Percentiles rank a stretch among this genome's conserved stretches.
Conservation (phyloP, 495 filamentous ascomycete species). For the Penicillium nucicola region DNA sequence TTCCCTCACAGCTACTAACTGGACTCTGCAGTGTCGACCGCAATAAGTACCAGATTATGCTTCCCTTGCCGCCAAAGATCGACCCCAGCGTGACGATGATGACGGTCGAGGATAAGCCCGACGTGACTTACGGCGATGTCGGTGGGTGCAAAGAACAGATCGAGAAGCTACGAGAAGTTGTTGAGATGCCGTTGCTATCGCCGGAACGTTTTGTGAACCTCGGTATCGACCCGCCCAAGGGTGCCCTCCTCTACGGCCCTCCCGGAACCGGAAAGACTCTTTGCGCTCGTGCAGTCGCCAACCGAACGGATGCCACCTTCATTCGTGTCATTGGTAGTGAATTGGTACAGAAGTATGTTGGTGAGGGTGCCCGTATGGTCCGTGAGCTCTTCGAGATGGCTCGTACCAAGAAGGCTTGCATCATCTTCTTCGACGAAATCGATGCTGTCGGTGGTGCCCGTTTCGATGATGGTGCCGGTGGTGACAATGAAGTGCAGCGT, state of each 20-base stretch:
- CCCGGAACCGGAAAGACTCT: conserved; percentile 98
- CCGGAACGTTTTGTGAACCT: conserved; percentile 96
- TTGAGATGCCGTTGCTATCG: conserved; percentile 95
- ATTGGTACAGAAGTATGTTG: conserved; percentile 97
- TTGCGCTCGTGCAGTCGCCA: conserved; percentile 94
- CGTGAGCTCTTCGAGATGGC: conserved; percentile 99
- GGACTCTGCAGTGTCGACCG: conserved; percentile 72
- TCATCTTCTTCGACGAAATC: conserved; percentile 99
- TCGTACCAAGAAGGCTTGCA: conserved; percentile 98
- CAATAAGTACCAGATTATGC: conserved; percentile 97
- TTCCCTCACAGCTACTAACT: conserved; percentile 11
- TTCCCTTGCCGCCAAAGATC: conserved; percentile 98
- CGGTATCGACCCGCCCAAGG: conserved; percentile 97
- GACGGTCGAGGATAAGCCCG: conserved; percentile 99
- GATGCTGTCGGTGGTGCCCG: conserved; percentile 97
- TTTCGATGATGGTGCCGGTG: conserved; percentile 96
- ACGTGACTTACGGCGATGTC: conserved; percentile 98
- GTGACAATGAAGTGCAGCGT: conserved; percentile 98
- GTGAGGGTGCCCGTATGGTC: conserved; percentile 97
- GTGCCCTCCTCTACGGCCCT: conserved; percentile 92
- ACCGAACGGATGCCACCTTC: conserved; percentile 96
- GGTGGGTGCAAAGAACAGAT: conserved; percentile 99
- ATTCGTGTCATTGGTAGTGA: conserved; percentile 98
- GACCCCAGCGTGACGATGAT: conserved; percentile 99
- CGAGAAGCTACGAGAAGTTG: conserved; percentile 96